Conservation (phyloP, 225 moss, liverwort and hornwort genomes). For the Bryoerythrophyllum caledonicum region DNA sequence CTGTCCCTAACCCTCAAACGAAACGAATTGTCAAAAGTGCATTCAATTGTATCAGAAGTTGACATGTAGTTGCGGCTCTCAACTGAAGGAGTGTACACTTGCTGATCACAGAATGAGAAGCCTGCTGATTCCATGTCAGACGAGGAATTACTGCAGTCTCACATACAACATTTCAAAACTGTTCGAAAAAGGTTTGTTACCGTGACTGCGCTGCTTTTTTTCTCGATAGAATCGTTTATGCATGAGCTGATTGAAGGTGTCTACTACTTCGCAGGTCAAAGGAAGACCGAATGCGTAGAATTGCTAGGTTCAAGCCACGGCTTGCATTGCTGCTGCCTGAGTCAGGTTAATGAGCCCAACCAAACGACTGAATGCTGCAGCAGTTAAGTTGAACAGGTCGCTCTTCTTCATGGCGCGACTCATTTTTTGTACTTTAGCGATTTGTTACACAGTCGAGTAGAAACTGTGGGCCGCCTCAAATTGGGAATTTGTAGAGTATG, state of each 20-base stretch:
- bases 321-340: slow-evolving; percentile 82
- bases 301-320: slow-evolving; percentile 83
- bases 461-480: slow-evolving; percentile 36
- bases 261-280: slow-evolving; percentile 50
- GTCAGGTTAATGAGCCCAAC: slow-evolving; percentile 39
- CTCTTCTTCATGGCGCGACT: slow-evolving; percentile 25
- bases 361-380: slow-evolving; percentile 18
- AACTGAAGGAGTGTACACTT: slow-evolving; percentile 13
- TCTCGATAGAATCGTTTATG: background rate
- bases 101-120: slow-evolving; percentile 35
- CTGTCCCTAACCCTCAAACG: background rate
- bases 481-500: slow-evolving; percentile 21
- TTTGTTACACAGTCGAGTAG: slow-evolving; percentile 41
- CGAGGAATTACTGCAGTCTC: slow-evolving; percentile 62
- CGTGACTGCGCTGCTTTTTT: slow-evolving; percentile 1
- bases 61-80: background rate
- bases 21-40: background rate
- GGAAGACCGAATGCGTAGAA: slow-evolving; percentile 66
- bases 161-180: slow-evolving; percentile 66
- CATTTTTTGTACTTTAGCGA: slow-evolving; percentile 45
- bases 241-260: slow-evolving; percentile 13
- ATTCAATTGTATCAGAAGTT: background rate
- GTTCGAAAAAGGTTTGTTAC: slow-evolving; percentile 70
- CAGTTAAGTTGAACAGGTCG: slow-evolving; percentile 29
- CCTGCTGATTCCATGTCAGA: slow-evolving; percentile 46